Base-by-base conservation (phyloP, 257 asterid genomes). In the Primulina tabacum region DNA sequence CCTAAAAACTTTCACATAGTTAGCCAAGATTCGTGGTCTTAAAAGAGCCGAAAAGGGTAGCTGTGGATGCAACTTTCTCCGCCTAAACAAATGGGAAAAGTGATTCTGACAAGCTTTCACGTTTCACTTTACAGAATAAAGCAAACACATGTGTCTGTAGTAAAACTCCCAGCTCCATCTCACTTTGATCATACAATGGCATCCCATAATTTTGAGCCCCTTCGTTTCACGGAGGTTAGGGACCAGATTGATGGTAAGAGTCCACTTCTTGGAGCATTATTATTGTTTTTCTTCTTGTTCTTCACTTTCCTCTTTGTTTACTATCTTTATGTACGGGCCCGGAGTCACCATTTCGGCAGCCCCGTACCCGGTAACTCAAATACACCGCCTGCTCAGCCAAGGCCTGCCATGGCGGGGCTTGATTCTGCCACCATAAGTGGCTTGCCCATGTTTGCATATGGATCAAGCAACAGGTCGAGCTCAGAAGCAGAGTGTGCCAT, bases 401-500 rank as follows among this genome's bases (percentile, higher is more conserved):
- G 62, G 26, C 29, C 52, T 2, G 3, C 57, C 57, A 30, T 60
- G 71, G 37, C 58, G 62, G 87, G 82, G 56, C 74, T 83, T 2
- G 85, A 83, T 43, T 55, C 79, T n/a, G 80, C 79, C 60, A 18
- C 81, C 69, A 80, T 80, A 55, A 67, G 70, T 64, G 68, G 72
- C 16, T 32, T 83, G 60, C 83, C 83, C 18, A 76, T 80, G 34
- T 75, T 75, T n/a, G 60, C 75, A 24, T 77, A 66, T 33, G 78
- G 76, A 43, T 76, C 78, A 2, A 59, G 56, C 32, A 14, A 47
- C 30, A 63, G 62, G 66, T 65, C 70, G n/a, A 67, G 69, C 76
- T 74, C 65, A 4, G 85, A 30, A 53, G 77, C 77, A 7, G 82
- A 81, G 30, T 81, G 85, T 75, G 73, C 85, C 58, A 81, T 81